These are phyloP conservation scores for Alternaria dauci DNA, from an alignment of 2,329 filamentous ascomycete genomes.

Conservation along the genomic window DNA sequence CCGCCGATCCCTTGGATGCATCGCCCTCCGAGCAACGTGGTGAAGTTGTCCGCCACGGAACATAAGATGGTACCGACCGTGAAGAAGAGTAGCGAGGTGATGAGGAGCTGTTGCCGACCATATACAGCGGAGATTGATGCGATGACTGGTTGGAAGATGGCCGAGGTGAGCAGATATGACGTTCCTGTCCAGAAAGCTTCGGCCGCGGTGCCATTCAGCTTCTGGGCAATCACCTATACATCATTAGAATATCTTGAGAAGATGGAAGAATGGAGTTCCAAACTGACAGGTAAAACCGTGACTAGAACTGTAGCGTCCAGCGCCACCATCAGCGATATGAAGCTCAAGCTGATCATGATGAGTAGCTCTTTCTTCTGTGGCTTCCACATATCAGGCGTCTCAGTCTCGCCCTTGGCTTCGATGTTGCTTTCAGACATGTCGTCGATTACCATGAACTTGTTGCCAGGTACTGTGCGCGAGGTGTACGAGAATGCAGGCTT, in stretches of 20 bases:
- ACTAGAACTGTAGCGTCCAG: conserved; percentile 44
- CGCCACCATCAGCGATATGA: conserved; percentile 41
- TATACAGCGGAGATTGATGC: conserved; percentile 57
- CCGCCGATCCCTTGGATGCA: conserved; percentile 52
- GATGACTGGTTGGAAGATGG: conserved; percentile 64
- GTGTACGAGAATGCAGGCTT: not conserved
- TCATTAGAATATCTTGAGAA: not conserved
- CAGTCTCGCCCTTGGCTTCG: conserved; percentile 20
- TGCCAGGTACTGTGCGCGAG: conserved; percentile 7
- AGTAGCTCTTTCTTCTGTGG: conserved; percentile 26
- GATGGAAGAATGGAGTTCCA: not conserved
- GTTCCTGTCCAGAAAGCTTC: conserved; percentile 77
- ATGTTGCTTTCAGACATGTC: conserved; percentile 10
- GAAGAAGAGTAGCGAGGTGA: conserved; percentile 55
- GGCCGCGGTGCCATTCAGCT: conserved; percentile 33
- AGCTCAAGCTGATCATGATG: conserved; percentile 41
- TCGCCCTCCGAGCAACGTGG: conserved; percentile 46
- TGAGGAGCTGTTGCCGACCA: conserved; percentile 56
- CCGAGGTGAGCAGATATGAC: conserved; percentile 72
- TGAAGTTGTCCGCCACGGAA: conserved; percentile 47
- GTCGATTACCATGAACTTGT: not conserved
- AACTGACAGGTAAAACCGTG: conserved; percentile 38
- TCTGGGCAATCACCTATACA: conserved; percentile 33
- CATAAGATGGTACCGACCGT: conserved; percentile 58
- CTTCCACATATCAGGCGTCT: conserved; percentile 15